These are phyloP conservation scores for Malassezia slooffiae DNA, from an alignment of 1,284 basidiomycete genomes.

Conservation along the genomic window DNA sequence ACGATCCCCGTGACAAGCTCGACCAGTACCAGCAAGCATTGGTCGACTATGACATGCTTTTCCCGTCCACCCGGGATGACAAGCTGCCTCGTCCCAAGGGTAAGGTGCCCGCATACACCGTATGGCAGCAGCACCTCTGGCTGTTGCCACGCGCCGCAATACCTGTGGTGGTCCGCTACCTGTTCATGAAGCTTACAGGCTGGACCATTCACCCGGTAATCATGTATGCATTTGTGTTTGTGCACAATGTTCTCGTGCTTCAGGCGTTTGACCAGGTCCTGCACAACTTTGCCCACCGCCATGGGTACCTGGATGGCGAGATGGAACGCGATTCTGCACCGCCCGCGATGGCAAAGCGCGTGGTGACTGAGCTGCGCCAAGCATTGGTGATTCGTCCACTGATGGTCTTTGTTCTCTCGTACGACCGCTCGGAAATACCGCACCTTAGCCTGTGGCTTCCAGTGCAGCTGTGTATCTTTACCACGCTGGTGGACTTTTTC, in stretches of 20 bases:
- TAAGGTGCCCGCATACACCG: conserved; percentile 22
- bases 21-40: background rate
- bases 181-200: conserved; percentile 21
- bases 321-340: too few relatives aligned
- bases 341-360: conserved; percentile 12
- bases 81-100: background rate
- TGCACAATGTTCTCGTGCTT: conserved; percentile 21
- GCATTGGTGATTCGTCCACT: conserved; percentile 24
- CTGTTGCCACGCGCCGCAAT: conserved; percentile 21
- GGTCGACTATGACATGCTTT: background rate
- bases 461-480: conserved; percentile 24
- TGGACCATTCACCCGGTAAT: conserved; percentile 22
- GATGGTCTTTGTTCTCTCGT: conserved; percentile 21
- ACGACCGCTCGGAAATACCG: conserved; percentile 21
- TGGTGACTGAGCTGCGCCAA: conserved; percentile 18
- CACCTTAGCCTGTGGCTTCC: conserved; percentile 22
- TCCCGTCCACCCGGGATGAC: background rate
- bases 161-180: conserved; percentile 24
- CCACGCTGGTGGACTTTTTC: conserved; percentile 24
- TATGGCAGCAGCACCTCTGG: conserved; percentile 22
- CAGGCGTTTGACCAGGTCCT: too few relatives aligned
- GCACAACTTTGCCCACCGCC: too few relatives aligned
- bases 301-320: too few relatives aligned
- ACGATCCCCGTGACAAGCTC: background rate
- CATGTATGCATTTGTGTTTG: conserved; percentile 21